Base-by-base conservation (phyloP, 2,329 filamentous ascomycete genomes). In the Scedosporium minutisporum region DNA sequence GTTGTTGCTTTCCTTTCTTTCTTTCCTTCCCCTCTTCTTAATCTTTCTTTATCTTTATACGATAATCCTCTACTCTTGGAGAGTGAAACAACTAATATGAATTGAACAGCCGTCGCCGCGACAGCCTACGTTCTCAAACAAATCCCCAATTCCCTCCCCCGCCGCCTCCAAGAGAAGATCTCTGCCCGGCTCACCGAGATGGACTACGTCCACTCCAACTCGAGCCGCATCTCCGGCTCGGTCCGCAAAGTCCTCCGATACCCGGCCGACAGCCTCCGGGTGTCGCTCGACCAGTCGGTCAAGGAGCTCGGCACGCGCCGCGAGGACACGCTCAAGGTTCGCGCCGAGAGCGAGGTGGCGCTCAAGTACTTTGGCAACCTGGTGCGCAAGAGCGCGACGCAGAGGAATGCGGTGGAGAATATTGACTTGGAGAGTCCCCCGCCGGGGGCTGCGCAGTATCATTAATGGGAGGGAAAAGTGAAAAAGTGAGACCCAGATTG, bases 201-300 rank as follows among this genome's bases (percentile, higher is more conserved):
- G 70, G 95, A 99, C 77, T 99, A 97, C 72, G 90, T 95, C 1
- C 95, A 99, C 74, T 77, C 85, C 67, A 99, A 99, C 77, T 86
- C 92, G 55, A 80, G 83, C 18, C 90, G 95, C 62, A 96, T 99
- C 70, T 88, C 90, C 23, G 82, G 85, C 27, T 89, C 96, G 62
- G 91, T 96, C 51, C 90, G 93, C 67, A 91, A 92, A 72, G 91
- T 96, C 7, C 84, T 99, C 46, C 90, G 91, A 64, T 87, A 90
- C 69, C 95, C 95, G 0, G 90, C 93, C 1, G 89, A 93, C 70
- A 92, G 91, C 69, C 84, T 99, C 6, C 88, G 92, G 62, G 87
- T 91, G 53, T 87, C 89, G 61, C 83, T 99, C 33, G 89, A 96
- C 69, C 87, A 89, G 62, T 91, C 87, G 29, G 88, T 97, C 58